These are phyloP conservation scores for Schizosaccharomyces japonicus DNA, from an alignment of 805 yeast species.

Conservation along the genomic window DNA sequence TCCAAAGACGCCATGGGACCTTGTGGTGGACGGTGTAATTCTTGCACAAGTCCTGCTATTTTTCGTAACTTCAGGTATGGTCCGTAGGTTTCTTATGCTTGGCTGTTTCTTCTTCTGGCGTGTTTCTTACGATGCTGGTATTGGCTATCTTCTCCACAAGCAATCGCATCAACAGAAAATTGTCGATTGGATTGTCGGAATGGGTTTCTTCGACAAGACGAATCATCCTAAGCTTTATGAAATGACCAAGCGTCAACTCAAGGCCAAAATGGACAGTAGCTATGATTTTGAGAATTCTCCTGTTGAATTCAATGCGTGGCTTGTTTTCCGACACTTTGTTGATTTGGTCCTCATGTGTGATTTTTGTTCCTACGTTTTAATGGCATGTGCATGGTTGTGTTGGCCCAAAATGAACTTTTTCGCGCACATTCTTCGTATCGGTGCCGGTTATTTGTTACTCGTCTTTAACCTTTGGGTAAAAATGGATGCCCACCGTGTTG, in stretches of 20 bases:
- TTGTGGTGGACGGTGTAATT: slow-evolving; percentile 29
- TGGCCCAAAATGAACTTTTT: slow-evolving; percentile 22
- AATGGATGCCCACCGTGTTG: slow-evolving; percentile 66
- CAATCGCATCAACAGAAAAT: slow-evolving; percentile 38
- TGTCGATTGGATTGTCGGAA: slow-evolving; percentile 27
- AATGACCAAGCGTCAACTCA: slow-evolving; percentile 24
- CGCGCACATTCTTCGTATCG: slow-evolving; percentile 27
- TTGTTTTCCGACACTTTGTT: slow-evolving; percentile 52
- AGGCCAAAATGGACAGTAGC: slow-evolving; percentile 23
- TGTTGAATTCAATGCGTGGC: slow-evolving; percentile 61
- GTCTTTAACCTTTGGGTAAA: slow-evolving; percentile 66
- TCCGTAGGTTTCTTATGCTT: slow-evolving; percentile 22
- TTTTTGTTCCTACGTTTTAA: slow-evolving; percentile 46
- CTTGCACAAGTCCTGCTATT: slow-evolving; percentile 16
- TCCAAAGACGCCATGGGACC: slow-evolving; percentile 41
- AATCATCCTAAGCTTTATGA: slow-evolving; percentile 16
- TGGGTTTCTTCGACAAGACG: slow-evolving; percentile 22
- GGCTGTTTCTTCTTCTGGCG: slow-evolving; percentile 51
- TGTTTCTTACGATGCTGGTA: slow-evolving; percentile 52
- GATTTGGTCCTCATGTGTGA: slow-evolving; percentile 70
- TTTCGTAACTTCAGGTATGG: slow-evolving; percentile 12
- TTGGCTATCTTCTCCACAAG: slow-evolving; percentile 39
- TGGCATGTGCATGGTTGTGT: slow-evolving; percentile 24
- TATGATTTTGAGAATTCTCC: slow-evolving; percentile 26
- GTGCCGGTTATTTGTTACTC: slow-evolving; percentile 36